Evolutionary conservation across 495 filamentous ascomycete genomes (phyloP), one percentile per base, ranked within the genome.

Genomic region (Friedmanniomyces simplex): DNA sequence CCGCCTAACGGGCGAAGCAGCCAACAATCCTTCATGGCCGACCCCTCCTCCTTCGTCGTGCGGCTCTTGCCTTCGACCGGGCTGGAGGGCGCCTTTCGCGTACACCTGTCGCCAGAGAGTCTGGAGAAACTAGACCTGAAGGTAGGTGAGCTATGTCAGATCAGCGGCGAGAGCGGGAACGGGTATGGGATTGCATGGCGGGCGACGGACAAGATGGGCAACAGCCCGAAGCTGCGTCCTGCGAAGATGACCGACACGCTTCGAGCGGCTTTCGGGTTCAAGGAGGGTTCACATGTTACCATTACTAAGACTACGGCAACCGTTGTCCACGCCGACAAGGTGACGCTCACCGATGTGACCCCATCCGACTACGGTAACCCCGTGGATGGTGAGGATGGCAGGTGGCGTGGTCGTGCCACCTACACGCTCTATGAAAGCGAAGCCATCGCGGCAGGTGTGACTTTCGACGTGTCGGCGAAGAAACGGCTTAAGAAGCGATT

Each of bases 171-270:
- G 5, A 48, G 45, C 16, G 55, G 51, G 32, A 41, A 11, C 4
- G 60, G 60, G 2, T 24, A 16, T 47, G 86, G 82, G 6, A 78
- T 85, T 54, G 79, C 81, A 14, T 88, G 84, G 82, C 75, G 77
- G 43, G 79, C 83, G 20, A 60, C 76, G 3, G 82, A 87, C 58
- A 82, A 79, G 59, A 76, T 86, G 48, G 57, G 50, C 34, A 62
- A 47, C 28, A 60, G 39, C 22, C 52, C 41, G 78, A 83, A 62
- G 82, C 77, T 54, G 74, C 79, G 25, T 74, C 85, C 25, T 5
- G 74, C 83, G 4, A 82, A 86, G 68, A 80, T 81, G 52, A 85
- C 84, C 24, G 80, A 82, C 52, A 74, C 75, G 21, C 79, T 89
- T 49, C 81, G 85, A 57, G 77, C 80, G 20, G 76, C 74, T 21